These are phyloP conservation scores for Hymenotorrendiella dingleyae DNA, from an alignment of 2,329 filamentous ascomycete species.

Conservation along the genomic window DNA sequence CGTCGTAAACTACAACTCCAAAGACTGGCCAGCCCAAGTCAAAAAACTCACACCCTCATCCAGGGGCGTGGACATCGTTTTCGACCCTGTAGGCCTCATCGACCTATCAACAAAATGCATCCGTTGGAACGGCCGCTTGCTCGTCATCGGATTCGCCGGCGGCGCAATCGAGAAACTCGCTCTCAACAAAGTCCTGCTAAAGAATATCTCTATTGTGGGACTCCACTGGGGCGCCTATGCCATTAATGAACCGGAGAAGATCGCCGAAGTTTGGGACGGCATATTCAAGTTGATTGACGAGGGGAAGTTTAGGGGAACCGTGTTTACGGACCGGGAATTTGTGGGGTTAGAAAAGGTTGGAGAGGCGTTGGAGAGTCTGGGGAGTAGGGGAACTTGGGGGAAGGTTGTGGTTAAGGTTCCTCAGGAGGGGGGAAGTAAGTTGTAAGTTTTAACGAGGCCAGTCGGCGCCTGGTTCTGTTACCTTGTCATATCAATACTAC, in stretches of 20 bases:
- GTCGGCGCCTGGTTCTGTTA: too few relatives aligned
- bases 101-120: slow-evolving; percentile 85
- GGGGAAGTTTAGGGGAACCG: slow-evolving; percentile 76
- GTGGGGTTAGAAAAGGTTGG: slow-evolving; percentile 76
- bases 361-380: slow-evolving; percentile 69
- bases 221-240: slow-evolving; percentile 89
- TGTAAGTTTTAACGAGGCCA: too few relatives aligned
- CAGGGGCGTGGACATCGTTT: slow-evolving; percentile 78
- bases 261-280: slow-evolving; percentile 72
- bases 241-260: slow-evolving; percentile 62
- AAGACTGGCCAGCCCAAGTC: slow-evolving; percentile 60
- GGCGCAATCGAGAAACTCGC: slow-evolving; percentile 86
- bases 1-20: slow-evolving; percentile 67
- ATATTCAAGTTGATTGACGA: slow-evolving; percentile 71
- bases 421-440: slow-evolving; percentile 54
- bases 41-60: slow-evolving; percentile 70
- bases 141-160: slow-evolving; percentile 85
- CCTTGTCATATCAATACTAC: too few relatives aligned
- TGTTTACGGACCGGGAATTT: slow-evolving; percentile 76
- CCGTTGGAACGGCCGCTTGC: slow-evolving; percentile 83
- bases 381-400: slow-evolving; percentile 81
- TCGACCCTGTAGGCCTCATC: slow-evolving; percentile 87
- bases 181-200: slow-evolving; percentile 85
- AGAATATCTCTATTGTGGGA: slow-evolving; percentile 87
- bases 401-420: slow-evolving; percentile 90